Evolutionary conservation across 2,329 filamentous ascomycete species (phyloP), one percentile per base, ranked within the genome.

Genomic region (Plenodomus biglobosus): DNA sequence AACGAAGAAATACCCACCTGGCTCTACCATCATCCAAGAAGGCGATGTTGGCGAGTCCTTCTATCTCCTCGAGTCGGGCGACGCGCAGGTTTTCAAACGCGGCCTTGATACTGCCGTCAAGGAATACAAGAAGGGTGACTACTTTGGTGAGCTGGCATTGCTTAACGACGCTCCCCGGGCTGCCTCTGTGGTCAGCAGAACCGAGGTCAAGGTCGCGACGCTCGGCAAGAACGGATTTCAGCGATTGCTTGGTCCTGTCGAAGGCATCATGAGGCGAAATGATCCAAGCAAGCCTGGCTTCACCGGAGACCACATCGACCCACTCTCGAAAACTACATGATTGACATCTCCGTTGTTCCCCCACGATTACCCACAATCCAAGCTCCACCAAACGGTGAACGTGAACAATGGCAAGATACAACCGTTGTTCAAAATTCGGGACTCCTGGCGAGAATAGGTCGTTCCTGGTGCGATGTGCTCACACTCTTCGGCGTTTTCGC

Each of bases 171-270:
- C 90, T 45, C 94, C 94, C 8, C 86, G 94, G 67, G 92, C 92
- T 32, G 94, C 94, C 42, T 95, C 88, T 60, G 85, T 99, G 43
- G 78, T 95, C 39, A 89, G 89, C 62, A 81, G 84, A 71, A 88
- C 87, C 6, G 89, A 96, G 55, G 88, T 95, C 69, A 97, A 96
- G 77, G 90, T 97, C 42, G 94, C 92, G 3, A 90, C 86, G 40
- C 78, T 99, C 40, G 91, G 91, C 59, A 95, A 96, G 75, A 90
- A 90, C 62, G 94, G 92, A 5, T 99, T 99, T 75, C 92, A 96
- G 77, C 82, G 94, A 60, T 77, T 99, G 63, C 78, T 99, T 27
- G 94, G 94, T 1, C 92, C 92, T 1, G 92, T 97, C 21, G 91
- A 96, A 74, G 86, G 90, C 52, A 95, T 97, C 69, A 90, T 99